Base-by-base conservation (phyloP, 441 rosid species). In the Bocquillonia castaneifolia region DNA sequence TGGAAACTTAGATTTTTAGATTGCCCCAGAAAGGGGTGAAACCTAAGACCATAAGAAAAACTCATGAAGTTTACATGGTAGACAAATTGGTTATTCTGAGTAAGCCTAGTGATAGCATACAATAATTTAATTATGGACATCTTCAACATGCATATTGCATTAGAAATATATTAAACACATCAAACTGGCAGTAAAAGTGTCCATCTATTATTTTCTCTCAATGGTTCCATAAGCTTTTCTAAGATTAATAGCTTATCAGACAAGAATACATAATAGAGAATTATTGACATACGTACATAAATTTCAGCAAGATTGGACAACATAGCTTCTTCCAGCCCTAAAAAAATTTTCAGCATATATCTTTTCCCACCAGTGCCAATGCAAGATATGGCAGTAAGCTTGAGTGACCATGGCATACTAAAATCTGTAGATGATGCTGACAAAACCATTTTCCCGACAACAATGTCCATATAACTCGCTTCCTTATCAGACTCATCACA, bases 281-380 rank as follows among this genome's bases (percentile, higher is more conserved):
- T 64, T 15, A 55, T 40, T 37, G 31, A 60, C 70, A 71, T 70
- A 88, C 97, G 48, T 87, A 93, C 99, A 79, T 58, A 83, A 76
- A 84, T 73, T 66, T 87, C 87, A 28, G 81, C 68, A 28, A 91
- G 74, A 78, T 83, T 86, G 76, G 85, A 52, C 73, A 67, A 66
- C 56, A 87, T 74, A 64, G 87, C 83, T 68, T 84, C 85, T 80
- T 86, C 91, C 78, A 91, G 66, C 64, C 82, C 83, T 65, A 69
- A 76, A 79, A 84, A 72, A 72, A 85, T 78, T 82, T 84, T 85
- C 80, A 82, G 81, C 90, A 87, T 82, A 76, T 80, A 84, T 53
- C 62, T 72, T 52, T 71, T 74, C 64, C 88, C 89, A 64, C 83
- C 84, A 66, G 77, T 77, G 67, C 92, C 88, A 52, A 94, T 78